A percentile compares a stretch with the other conserved stretches of the same genome.
phyloP scores from a whole-genome alignment of 352 stramenopile species.

The Globisporangium paroecandrum region DNA sequence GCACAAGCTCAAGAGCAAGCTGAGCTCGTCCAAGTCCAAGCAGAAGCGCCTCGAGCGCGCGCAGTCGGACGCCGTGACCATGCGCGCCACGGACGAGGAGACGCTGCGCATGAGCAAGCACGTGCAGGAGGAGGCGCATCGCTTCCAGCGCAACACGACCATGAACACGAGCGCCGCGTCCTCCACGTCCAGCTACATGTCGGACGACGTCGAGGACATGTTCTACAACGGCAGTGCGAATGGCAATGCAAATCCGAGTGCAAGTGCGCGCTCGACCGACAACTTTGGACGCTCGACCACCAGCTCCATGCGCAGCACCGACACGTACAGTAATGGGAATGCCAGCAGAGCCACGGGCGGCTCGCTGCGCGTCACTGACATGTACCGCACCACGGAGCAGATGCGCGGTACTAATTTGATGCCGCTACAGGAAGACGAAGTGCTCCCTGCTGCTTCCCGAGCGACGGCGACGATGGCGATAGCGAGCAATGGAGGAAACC shows the following conservation, averaged over 20 bases:
- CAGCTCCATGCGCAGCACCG: slow-evolving; percentile 5
- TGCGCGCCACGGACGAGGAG: slow-evolving; percentile 29
- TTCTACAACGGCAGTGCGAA: slow-evolving; percentile 41
- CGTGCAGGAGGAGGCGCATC: slow-evolving; percentile 30
- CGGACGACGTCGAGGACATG: slow-evolving; percentile 71
- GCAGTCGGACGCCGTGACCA: slow-evolving; percentile 24
- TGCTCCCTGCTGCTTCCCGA: slow-evolving; percentile 27
- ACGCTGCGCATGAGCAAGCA: slow-evolving; percentile 44
- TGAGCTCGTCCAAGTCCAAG: slow-evolving; percentile 36
- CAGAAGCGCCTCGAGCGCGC: slow-evolving; percentile 31
- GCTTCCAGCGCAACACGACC: slow-evolving; percentile 33
- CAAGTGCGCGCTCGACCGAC: slow-evolving; percentile 24
- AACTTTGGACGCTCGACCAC: slow-evolving; percentile 26
- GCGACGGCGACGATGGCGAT: background rate
- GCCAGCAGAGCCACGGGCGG: slow-evolving; percentile 17
- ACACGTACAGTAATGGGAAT: slow-evolving; percentile 15
- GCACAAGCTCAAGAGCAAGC: slow-evolving; percentile 66
- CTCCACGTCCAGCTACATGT: slow-evolving; percentile 27
- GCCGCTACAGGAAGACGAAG: slow-evolving; percentile 56
- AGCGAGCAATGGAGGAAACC: slow-evolving; percentile 5
- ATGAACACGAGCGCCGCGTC: slow-evolving; percentile 25
- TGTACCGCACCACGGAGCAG: slow-evolving; percentile 63
- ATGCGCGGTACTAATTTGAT: slow-evolving; percentile 46
- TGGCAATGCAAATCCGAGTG: slow-evolving; percentile 1
- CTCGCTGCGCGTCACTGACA: slow-evolving; percentile 28